Base-by-base conservation (phyloP, 2,329 filamentous ascomycete species). In the Cladosporium sp. region DNA sequence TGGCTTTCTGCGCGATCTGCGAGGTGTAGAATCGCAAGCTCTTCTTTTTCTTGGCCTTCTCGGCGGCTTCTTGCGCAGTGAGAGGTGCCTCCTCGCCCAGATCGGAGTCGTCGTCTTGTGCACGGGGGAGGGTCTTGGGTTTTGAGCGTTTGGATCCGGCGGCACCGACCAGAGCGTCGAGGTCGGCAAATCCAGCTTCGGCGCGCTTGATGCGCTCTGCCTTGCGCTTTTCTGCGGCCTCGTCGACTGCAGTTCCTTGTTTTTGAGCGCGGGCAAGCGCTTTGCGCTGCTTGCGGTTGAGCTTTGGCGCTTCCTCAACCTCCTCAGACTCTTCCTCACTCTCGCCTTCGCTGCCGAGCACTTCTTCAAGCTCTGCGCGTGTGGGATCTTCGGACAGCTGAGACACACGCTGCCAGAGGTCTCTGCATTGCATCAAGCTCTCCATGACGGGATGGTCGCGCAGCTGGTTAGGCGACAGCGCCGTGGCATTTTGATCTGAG, bases 11-110 rank as follows among this genome's bases (percentile, higher is more conserved):
- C 22, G 88, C 86, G 57, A 98, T 93, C 67, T 98, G 93, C 3
- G 91, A 95, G 2, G 94, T 97, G 78, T 98, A 98, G 77, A 98
- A 98, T 55, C 90, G 86, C 51, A 98, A 79, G 56, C 83, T 89
- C 76, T 94, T 95, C 77, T 93, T 95, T 69, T 87, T 87, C 53
- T 82, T 80, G 0, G 85, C 87, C 71, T 98, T 98, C 62, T 95
- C 88, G 36, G 86, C 87, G 1, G 88, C 85, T 53, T 92, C 83
- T 54, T 83, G 79, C 9, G 84, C 82, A 48, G 90, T 88, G 52
- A 97, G 79, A 3, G 76, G 73, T 13, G 88, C 85, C 66, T 95
- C 90, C 62, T 98, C 93, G 59, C 92, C 93, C 65, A 98, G 92
- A 73, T 98, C 93, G 2, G 90, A 95, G 60, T 88, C 80, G 54